Evolutionary conservation across 768 basidiomycete genomes (phyloP).

Genomic region (Arthromyces matolae): DNA sequence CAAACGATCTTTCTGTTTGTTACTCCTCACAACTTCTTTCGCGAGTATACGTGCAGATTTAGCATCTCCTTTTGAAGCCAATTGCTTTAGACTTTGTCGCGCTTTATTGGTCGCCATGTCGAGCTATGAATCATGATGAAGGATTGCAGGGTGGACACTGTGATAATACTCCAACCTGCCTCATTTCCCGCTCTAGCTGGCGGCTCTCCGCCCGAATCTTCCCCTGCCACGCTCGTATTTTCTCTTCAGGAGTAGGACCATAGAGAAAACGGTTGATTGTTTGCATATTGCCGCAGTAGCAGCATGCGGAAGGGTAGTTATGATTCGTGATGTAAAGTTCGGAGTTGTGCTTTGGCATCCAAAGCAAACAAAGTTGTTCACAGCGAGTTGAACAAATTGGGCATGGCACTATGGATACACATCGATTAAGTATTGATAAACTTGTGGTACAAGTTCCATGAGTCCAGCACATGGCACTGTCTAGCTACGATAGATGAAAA

Average conservation of each 20-base stretch:
- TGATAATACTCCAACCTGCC: slow-evolving; percentile 63
- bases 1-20: slow-evolving; percentile 90
- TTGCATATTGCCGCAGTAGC: slow-evolving; percentile 50
- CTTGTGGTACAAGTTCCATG: neutral
- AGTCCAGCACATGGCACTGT: neutral
- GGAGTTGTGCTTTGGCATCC: no score
- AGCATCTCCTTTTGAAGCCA: slow-evolving; percentile 87
- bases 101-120: slow-evolving; percentile 81
- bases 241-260: slow-evolving; percentile 95
- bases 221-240: slow-evolving; percentile 85
- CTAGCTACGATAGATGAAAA: neutral
- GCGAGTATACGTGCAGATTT: slow-evolving; percentile 93
- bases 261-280: slow-evolving; percentile 91
- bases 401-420: no score
- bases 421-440: no score
- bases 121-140: slow-evolving; percentile 47
- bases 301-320: no score
- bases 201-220: slow-evolving; percentile 83
- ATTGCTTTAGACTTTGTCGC: slow-evolving; percentile 75
- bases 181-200: slow-evolving; percentile 88
- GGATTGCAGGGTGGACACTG: slow-evolving; percentile 14
- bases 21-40: slow-evolving; percentile 88
- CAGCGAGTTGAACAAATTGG: no score
- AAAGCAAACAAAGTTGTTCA: no score
- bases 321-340: no score